phyloP scores from a whole-genome alignment of 2,329 filamentous ascomycete species.

The Fusarium sp. region DNA sequence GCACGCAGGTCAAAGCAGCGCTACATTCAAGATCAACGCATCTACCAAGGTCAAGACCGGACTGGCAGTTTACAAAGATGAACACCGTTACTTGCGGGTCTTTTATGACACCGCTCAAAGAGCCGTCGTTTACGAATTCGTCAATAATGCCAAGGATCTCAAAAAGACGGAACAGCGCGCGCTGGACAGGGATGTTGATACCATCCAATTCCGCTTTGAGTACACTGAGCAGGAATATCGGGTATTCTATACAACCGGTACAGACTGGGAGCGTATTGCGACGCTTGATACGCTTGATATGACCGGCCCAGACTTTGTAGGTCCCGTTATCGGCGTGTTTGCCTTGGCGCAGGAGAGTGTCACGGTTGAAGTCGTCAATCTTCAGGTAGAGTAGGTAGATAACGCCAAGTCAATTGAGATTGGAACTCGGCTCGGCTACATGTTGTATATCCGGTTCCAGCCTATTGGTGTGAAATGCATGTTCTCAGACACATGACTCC shows the following conservation, averaged over 20 bases:
- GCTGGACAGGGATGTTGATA: not conserved
- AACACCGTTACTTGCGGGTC: slow-evolving; percentile 2
- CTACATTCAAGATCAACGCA: not conserved
- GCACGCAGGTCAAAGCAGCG: not conserved
- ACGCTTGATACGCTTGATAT: slow-evolving; percentile 10
- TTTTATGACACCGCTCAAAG: not conserved
- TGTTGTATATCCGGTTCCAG: not conserved
- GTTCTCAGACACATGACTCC: not conserved
- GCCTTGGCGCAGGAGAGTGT: not conserved
- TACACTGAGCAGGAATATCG: slow-evolving; percentile 9
- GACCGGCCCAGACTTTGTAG: slow-evolving; percentile 16
- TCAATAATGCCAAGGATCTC: not conserved
- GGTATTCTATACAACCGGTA: not conserved
- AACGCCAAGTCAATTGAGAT: not conserved
- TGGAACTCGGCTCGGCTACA: not conserved
- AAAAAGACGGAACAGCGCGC: not conserved
- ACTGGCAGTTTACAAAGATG: not conserved
- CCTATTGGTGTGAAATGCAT: not conserved
- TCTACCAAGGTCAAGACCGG: not conserved
- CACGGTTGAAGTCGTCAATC: not conserved
- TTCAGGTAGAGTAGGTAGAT: slow-evolving; percentile 14
- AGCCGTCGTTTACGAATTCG: not conserved
- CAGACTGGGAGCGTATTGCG: not conserved
- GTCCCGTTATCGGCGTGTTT: slow-evolving; percentile 14
- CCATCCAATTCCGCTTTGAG: not conserved